A percentile compares a stretch with the other conserved stretches of the same genome.
Conservation (phyloP, 108 stramenopile genomes). For the Cyclotella atomus region DNA sequence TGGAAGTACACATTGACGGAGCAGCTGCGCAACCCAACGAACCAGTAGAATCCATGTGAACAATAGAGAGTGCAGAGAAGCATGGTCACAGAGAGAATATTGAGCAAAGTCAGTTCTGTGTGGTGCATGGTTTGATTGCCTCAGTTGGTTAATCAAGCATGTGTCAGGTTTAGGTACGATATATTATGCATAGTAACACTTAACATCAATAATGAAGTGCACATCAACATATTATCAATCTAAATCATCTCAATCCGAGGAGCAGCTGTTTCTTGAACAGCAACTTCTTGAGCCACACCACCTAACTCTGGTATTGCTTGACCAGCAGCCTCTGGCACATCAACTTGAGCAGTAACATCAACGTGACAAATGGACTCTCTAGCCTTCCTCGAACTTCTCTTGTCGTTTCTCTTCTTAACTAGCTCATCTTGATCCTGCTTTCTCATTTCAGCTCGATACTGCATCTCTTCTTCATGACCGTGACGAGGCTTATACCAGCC, state of each 20-base stretch:
- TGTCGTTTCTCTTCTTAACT: slow-evolving; percentile 24
- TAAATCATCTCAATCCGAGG: too few relatives aligned
- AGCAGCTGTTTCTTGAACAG: too few relatives aligned
- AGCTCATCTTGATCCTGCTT: slow-evolving; percentile 24
- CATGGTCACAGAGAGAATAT: neutral
- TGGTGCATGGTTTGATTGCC: neutral
- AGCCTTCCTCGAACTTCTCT: neutral
- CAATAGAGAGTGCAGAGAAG: neutral
- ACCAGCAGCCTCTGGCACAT: too few relatives aligned
- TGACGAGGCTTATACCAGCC: slow-evolving; percentile 25
- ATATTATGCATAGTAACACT: too few relatives aligned
- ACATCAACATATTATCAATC: too few relatives aligned
- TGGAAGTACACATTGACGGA: neutral
- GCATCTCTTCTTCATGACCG: slow-evolving; percentile 41
- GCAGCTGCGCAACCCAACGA: neutral
- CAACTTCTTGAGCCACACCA: too few relatives aligned
- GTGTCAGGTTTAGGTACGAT: too few relatives aligned
- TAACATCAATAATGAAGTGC: too few relatives aligned
- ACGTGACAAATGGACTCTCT: neutral
- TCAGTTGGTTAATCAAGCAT: neutral
- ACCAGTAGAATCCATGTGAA: too few relatives aligned
- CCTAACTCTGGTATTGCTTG: too few relatives aligned
- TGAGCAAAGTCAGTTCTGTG: neutral
- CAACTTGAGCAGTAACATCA: neutral
- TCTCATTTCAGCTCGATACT: slow-evolving; percentile 34